Percentiles rank a stretch among this genome's conserved stretches.
Evolutionary conservation across 805 yeast genomes (phyloP).

Genomic region (Candida berthetii): DNA sequence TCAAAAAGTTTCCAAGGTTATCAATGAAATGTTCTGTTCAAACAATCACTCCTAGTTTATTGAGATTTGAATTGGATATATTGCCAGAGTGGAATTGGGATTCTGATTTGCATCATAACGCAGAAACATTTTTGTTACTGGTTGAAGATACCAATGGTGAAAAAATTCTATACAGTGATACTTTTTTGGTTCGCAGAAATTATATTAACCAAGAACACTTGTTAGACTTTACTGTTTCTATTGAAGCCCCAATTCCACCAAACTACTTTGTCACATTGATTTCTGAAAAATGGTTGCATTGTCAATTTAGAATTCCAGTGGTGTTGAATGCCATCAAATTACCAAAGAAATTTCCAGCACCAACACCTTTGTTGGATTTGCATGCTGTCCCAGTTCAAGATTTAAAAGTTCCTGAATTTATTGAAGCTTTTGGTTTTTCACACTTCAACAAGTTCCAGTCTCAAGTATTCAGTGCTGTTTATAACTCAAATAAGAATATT

Average conservation of each 20-base stretch:
- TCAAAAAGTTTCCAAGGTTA: constrained; percentile 71
- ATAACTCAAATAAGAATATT: constrained; percentile 48
- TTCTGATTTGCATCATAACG: constrained; percentile 47
- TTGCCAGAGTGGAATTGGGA: constrained; percentile 82
- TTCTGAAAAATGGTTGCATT: constrained; percentile 84
- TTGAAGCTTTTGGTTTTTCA: constrained; percentile 36
- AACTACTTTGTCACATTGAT: constrained; percentile 64
- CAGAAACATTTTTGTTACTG: constrained; percentile 61
- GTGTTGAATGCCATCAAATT: constrained; percentile 41
- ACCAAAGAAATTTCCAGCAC: constrained; percentile 62
- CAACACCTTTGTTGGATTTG: constrained; percentile 49
- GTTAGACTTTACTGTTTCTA: constrained; percentile 60
- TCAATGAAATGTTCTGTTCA: constrained; percentile 54
- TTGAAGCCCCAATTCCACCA: constrained; percentile 55
- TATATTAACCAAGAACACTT: constrained; percentile 48
- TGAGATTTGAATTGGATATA: constrained; percentile 62
- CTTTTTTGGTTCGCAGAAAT: constrained; percentile 42
- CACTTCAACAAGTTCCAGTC: constrained; percentile 70
- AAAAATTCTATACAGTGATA: constrained; percentile 52
- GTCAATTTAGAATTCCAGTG: constrained; percentile 58
- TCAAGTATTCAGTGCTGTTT: constrained; percentile 58
- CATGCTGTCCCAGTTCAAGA: constrained; percentile 44
- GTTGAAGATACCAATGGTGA: constrained; percentile 88
- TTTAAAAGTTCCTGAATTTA: constrained; percentile 42
- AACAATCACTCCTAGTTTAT: constrained; percentile 68